Conservation (phyloP, 441 rosid genomes). For the Gossypium gossypioides region DNA sequence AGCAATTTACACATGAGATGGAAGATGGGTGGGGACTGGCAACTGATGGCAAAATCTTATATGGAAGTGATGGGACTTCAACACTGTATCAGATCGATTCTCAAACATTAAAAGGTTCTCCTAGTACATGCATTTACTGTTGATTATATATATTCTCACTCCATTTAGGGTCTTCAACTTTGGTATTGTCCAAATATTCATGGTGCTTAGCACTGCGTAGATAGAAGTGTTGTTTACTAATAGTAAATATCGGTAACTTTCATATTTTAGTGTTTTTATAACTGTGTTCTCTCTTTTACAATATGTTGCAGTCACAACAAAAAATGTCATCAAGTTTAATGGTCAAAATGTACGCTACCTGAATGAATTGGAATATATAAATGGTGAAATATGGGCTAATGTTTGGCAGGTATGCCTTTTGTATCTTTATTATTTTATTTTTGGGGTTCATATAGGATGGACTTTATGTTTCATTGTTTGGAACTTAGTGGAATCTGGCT, state of each 20-base stretch:
- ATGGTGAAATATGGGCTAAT: constrained; percentile 94
- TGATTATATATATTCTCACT: neutral
- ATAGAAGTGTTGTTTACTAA: neutral
- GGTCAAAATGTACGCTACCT: constrained; percentile 55
- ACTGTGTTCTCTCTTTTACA: neutral
- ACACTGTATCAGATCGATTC: constrained; percentile 71
- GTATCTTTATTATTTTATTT: neutral
- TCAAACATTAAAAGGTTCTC: constrained; percentile 56
- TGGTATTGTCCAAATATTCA: neutral
- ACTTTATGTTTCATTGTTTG: neutral
- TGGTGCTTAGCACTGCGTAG: neutral
- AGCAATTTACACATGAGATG: constrained; percentile 68
- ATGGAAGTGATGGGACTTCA: constrained; percentile 89
- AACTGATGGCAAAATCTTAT: constrained; percentile 69
- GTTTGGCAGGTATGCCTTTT: constrained; percentile 61
- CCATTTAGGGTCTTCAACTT: neutral
- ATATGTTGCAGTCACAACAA: constrained; percentile 37
- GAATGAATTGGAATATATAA: constrained; percentile 77
- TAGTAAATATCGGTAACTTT: neutral
- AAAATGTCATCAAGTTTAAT: constrained; percentile 46
- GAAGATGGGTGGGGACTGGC: constrained; percentile 95
- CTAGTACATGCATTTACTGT: neutral
- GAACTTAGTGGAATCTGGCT: neutral
- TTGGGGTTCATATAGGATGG: neutral
- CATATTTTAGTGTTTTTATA: neutral